Percentiles rank a stretch among this genome's conserved stretches.
Conservation (phyloP, 192 early-diverging fungal genomes). For the Podila epicladia region DNA sequence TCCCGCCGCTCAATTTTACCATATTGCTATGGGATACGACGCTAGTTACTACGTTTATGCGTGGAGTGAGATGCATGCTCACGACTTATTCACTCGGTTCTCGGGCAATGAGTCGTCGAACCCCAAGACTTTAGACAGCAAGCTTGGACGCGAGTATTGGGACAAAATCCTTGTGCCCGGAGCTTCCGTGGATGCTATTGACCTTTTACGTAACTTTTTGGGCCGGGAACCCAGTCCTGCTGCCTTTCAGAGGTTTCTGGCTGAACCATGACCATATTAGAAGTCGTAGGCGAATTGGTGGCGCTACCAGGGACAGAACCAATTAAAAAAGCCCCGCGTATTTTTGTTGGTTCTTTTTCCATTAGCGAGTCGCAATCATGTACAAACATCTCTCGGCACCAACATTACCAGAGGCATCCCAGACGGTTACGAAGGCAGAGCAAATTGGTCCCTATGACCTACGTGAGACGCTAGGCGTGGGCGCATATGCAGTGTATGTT, state of each 20-base stretch:
- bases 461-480: constrained; percentile 46
- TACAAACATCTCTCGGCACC: constrained; percentile 44
- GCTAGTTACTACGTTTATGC: constrained; percentile 79
- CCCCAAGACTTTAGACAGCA: constrained; percentile 66
- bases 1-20: constrained; percentile 41
- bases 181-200: constrained; percentile 77
- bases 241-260: constrained; percentile 76
- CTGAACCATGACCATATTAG: constrained; percentile 15
- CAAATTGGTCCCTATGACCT: constrained; percentile 47
- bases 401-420: constrained; percentile 42
- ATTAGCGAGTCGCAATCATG: constrained; percentile 4
- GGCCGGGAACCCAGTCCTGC: constrained; percentile 83
- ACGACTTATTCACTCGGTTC: constrained; percentile 78
- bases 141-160: constrained; percentile 77
- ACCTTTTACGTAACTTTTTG: constrained; percentile 76
- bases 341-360: neutral
- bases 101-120: constrained; percentile 10
- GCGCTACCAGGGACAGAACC: neutral
- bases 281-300: neutral
- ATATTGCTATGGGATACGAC: constrained; percentile 49
- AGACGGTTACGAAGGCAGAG: constrained; percentile 38
- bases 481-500: constrained; percentile 48
- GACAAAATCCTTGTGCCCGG: constrained; percentile 78
- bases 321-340: neutral
- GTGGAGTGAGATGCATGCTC: constrained; percentile 82